Evolutionary conservation across 1,284 basidiomycete species (phyloP).

Genomic region (Binderoboletus segoi): DNA sequence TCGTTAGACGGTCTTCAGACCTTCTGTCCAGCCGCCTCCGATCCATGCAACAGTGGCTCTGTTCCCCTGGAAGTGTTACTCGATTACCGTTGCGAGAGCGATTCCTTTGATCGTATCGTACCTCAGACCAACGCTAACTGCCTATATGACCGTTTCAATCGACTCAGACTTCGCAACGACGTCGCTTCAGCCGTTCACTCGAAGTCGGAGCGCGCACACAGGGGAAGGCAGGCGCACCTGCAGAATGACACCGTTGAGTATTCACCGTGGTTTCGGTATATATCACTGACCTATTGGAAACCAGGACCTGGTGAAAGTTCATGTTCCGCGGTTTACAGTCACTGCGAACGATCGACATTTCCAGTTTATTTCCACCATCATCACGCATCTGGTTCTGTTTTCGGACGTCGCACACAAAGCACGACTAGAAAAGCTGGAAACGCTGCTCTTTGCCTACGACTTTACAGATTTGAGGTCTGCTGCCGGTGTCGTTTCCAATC

Average conservation of each 20-base stretch:
- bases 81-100: slow-evolving; percentile 80
- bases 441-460: slow-evolving; percentile 88
- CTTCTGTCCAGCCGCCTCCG: slow-evolving; percentile 71
- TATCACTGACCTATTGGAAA: slow-evolving; percentile 16
- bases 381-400: slow-evolving; percentile 87
- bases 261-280: background rate
- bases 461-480: slow-evolving; percentile 78
- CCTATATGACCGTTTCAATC: slow-evolving; percentile 95
- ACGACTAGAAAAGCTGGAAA: slow-evolving; percentile 78
- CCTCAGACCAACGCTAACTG: slow-evolving; percentile 87
- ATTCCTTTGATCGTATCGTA: slow-evolving; percentile 86
- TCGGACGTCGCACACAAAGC: slow-evolving; percentile 84
- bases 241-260: slow-evolving; percentile 75
- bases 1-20: slow-evolving; percentile 82
- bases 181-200: slow-evolving; percentile 51
- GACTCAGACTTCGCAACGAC: slow-evolving; percentile 79
- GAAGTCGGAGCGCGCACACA: slow-evolving; percentile 36
- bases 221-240: slow-evolving; percentile 63
- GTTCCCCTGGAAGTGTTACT: slow-evolving; percentile 91
- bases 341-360: slow-evolving; percentile 88
- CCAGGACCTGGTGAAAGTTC: slow-evolving; percentile 80
- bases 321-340: slow-evolving; percentile 88
- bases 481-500: slow-evolving; percentile 68
- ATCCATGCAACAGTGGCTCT: slow-evolving; percentile 45
- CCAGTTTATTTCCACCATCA: slow-evolving; percentile 84